These are phyloP conservation scores for Luvunga scandens DNA, from an alignment of 345 rosid species.

Conservation along the genomic window DNA sequence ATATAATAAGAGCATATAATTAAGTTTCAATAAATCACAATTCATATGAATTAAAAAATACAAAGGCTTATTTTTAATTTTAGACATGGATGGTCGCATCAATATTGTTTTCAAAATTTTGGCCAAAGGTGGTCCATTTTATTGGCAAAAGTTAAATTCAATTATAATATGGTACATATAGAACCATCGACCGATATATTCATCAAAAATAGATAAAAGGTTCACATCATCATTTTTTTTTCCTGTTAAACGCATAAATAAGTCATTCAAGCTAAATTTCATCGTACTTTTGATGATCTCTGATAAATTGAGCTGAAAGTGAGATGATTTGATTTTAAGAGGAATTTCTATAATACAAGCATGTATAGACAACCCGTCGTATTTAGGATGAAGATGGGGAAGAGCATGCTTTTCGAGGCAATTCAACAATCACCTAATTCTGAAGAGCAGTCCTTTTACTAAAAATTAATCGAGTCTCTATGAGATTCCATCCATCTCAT, in stretches of 20 bases:
- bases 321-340: neutral
- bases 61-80: neutral
- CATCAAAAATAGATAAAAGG: neutral
- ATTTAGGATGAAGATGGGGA: neutral
- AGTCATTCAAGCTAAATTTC: neutral
- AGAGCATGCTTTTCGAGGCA: too few species aligned
- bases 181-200: neutral
- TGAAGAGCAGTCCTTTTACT: too few species aligned
- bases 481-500: too few species aligned
- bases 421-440: too few species aligned
- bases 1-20: neutral
- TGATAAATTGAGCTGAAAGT: neutral
- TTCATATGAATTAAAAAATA: neutral
- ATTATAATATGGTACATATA: neutral
- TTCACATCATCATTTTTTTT: neutral
- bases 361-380: neutral
- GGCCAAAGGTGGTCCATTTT: neutral
- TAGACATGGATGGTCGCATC: neutral
- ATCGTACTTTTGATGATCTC: neutral
- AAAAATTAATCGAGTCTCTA: too few species aligned
- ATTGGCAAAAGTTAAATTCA: neutral
- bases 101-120: neutral
- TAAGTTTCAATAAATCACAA: neutral
- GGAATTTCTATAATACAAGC: neutral
- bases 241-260: neutral